Percentiles rank a stretch among this genome's conserved stretches.
Conservation (phyloP, 179 eudicot genomes). For the Spinacia oleracea region DNA sequence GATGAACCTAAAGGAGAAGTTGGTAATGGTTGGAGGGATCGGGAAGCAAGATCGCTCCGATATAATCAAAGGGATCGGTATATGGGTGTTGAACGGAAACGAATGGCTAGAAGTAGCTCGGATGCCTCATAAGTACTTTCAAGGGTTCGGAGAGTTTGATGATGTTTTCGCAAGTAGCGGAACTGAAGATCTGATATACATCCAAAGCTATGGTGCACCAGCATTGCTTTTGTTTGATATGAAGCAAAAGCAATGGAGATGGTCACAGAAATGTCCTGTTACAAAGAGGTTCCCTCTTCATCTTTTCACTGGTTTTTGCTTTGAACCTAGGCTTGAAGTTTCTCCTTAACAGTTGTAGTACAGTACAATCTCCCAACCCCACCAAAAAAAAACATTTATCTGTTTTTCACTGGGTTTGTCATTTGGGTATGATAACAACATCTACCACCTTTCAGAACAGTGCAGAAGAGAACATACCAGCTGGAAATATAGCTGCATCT, state of each 20-base stretch:
- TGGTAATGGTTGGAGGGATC: slow-evolving; percentile 93
- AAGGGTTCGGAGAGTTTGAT: slow-evolving; percentile 92
- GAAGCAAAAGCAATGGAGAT: slow-evolving; percentile 66
- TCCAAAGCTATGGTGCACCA: slow-evolving; percentile 90
- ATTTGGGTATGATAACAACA: slow-evolving; percentile 13
- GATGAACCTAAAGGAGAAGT: slow-evolving; percentile 80
- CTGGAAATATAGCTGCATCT: slow-evolving; percentile 31
- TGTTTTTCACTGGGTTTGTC: not conserved
- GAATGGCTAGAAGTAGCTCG: slow-evolving; percentile 76
- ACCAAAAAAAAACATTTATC: not conserved
- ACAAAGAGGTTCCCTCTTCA: slow-evolving; percentile 91
- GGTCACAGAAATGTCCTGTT: slow-evolving; percentile 93
- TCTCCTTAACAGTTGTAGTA: no score
- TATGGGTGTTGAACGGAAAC: slow-evolving; percentile 69
- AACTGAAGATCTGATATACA: slow-evolving; percentile 63
- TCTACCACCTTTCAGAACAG: slow-evolving; percentile 24
- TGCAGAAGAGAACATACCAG: slow-evolving; percentile 29
- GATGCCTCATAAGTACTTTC: slow-evolving; percentile 83
- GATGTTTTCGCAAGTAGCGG: slow-evolving; percentile 97
- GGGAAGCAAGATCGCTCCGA: slow-evolving; percentile 77
- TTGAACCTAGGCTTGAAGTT: slow-evolving; percentile 87
- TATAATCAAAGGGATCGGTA: slow-evolving; percentile 90
- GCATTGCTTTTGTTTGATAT: slow-evolving; percentile 69
- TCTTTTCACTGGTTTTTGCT: slow-evolving; percentile 90
- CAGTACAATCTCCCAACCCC: not conserved